Percentiles rank a stretch among this genome's conserved stretches.
Evolutionary conservation across 306 rosid species (phyloP).

Genomic region (Dalbergia cultrata): DNA sequence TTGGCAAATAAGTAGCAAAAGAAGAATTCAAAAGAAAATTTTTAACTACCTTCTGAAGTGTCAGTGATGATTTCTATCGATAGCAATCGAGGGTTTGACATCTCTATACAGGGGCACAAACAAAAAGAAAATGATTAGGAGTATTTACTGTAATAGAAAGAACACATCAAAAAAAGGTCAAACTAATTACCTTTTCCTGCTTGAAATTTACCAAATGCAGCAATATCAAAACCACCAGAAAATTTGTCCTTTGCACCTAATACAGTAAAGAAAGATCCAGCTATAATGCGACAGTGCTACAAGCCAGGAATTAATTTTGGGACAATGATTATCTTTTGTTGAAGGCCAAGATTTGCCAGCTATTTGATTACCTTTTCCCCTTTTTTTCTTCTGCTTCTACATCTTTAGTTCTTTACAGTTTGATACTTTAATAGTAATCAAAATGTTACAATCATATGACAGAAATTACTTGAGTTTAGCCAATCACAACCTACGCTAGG

Average conservation of each 20-base stretch:
- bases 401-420: neutral
- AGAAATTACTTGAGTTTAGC: neutral
- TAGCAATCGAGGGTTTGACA: slow-evolving; percentile 67
- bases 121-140: slow-evolving; percentile 32
- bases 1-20: neutral
- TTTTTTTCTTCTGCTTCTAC: neutral
- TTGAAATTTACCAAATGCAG: slow-evolving; percentile 72
- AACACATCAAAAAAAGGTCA: neutral
- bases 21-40: slow-evolving; percentile 12
- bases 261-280: slow-evolving; percentile 41
- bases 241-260: slow-evolving; percentile 88
- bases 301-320: slow-evolving; percentile 1
- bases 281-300: slow-evolving; percentile 13
- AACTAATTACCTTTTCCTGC: slow-evolving; percentile 62
- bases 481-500: neutral
- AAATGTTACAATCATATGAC: slow-evolving; percentile 26
- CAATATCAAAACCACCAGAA: slow-evolving; percentile 97
- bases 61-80: slow-evolving; percentile 78
- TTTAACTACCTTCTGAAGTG: slow-evolving; percentile 70
- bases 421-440: neutral
- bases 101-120: slow-evolving; percentile 39
- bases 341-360: no score
- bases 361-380: neutral
- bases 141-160: slow-evolving; percentile 17
- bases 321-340: no score